Base-by-base conservation (phyloP, 495 filamentous ascomycete species). In the Aspergillus coremiiformis region DNA sequence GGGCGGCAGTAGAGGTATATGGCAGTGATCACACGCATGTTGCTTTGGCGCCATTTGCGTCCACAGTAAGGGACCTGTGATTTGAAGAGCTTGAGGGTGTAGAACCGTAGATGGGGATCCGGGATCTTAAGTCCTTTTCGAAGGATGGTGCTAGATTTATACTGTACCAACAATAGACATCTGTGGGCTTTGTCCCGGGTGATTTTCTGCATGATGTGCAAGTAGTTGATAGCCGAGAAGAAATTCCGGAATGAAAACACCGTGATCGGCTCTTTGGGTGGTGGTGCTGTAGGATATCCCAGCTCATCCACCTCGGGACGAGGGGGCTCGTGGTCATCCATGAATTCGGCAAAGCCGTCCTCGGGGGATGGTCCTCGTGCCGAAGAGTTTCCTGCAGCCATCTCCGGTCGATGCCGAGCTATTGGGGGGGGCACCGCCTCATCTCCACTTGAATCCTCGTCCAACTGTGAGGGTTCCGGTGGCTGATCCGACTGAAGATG, bases 21-120 rank as follows among this genome's bases (percentile, higher is more conserved):
- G 17, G 90, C 91, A 0, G 93, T 98, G 64, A 98, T 98, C 57
- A 97, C 91, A 46, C 91, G 85, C 93, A 98, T 98, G 65, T 98
- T 96, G 49, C 83, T 82, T 73, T 98, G 93, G 15, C 93, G 83
- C 93, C 93, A 98, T 71, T 98, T 98, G 12, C 93, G 84, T 17
- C 93, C 92, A 66, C 93, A 97, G 72, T 94, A 98, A 12, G 93
- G 93, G 1, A 97, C 93, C 63, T 97, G 94, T 51, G 87, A 89
- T 67, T 98, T 98, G 82, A 96, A 96, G 0, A 98, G 80, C 64
- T 98, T 98, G 61, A 98, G 83, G 7, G 92, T 95, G 72, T 96
- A 96, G 23, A 92, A 83, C 7, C 94, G 85, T 17, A 98, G 78
- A 54, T 89, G 76, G 0, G 82, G 85, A 61, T 97, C 89, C 1